A percentile compares a stretch with the other conserved stretches of the same genome.
phyloP scores from a whole-genome alignment of 1,284 basidiomycete species.

The Rhodotorula sp. region DNA sequence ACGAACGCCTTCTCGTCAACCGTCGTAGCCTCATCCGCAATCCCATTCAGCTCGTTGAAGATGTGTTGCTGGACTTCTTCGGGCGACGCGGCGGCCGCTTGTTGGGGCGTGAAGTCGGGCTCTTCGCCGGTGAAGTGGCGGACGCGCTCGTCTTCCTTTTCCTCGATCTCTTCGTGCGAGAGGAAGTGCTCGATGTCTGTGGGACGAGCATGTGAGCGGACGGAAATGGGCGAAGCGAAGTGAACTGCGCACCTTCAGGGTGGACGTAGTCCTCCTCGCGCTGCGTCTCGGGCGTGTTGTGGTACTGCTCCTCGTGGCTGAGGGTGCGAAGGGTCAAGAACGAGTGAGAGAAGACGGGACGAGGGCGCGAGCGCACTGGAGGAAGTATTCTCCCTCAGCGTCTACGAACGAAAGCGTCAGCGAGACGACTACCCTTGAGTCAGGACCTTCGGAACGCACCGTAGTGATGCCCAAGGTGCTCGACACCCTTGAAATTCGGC shows the following conservation, averaged over 20 bases:
- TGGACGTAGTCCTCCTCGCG: conserved; percentile 92
- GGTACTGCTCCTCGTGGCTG: conserved; percentile 94
- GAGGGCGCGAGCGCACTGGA: conserved; percentile 17
- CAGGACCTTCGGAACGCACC: conserved; percentile 62
- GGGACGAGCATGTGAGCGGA: conserved; percentile 46
- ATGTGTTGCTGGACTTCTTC: conserved; percentile 31
- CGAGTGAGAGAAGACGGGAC: neutral
- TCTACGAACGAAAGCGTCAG: conserved; percentile 39
- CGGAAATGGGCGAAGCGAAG: neutral
- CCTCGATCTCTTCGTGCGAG: conserved; percentile 84
- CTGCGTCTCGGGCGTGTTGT: conserved; percentile 93
- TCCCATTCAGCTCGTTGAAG: conserved; percentile 30
- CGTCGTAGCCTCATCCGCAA: conserved; percentile 19
- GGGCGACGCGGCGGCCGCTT: conserved; percentile 3
- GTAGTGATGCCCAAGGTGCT: conserved; percentile 86
- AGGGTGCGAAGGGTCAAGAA: conserved; percentile 59
- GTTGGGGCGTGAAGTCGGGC: conserved; percentile 15
- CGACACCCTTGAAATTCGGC: conserved; percentile 70
- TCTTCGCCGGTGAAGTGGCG: conserved; percentile 51
- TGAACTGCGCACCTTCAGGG: conserved; percentile 67
- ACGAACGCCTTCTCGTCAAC: conserved; percentile 40
- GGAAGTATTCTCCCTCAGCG: conserved; percentile 55
- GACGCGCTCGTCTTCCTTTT: conserved; percentile 65
- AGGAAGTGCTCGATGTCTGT: conserved; percentile 68
- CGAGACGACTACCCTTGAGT: too few relatives aligned